A percentile compares a stretch with the other conserved stretches of the same genome.
Conservation (phyloP, 169 alveolate species). For the Plasmodium billcollinsi region DNA sequence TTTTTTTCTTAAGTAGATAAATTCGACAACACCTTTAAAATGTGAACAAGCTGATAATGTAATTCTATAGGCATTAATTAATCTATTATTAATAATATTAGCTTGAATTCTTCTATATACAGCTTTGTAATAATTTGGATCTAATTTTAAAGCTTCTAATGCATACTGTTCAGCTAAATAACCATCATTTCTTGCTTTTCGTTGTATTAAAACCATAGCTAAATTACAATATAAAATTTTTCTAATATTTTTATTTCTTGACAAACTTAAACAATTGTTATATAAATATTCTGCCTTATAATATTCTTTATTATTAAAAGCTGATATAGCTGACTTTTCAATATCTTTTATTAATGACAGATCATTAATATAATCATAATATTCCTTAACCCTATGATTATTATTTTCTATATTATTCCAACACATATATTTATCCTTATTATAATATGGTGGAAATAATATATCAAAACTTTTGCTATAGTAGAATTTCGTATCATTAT, state of each 20-base stretch:
- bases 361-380: conserved; percentile 4
- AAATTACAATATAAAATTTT: conserved; percentile 31
- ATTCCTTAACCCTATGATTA: background rate
- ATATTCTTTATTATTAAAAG: conserved; percentile 19
- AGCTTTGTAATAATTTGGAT: conserved; percentile 31
- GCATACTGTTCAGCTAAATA: conserved; percentile 37
- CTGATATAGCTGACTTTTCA: conserved; percentile 44
- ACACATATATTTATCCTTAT: background rate
- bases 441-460: conserved; percentile 29
- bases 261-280: conserved; percentile 28
- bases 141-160: conserved; percentile 37
- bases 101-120: conserved; percentile 57
- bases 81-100: conserved; percentile 20
- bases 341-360: conserved; percentile 17
- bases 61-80: conserved; percentile 34
- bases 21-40: conserved; percentile 26
- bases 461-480: conserved; percentile 14
- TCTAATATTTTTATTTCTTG: conserved; percentile 22
- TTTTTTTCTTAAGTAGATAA: conserved; percentile 32
- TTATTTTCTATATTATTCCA: background rate
- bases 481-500: conserved; percentile 14
- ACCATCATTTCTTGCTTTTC: conserved; percentile 47
- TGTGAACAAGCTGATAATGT: conserved; percentile 26
- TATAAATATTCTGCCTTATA: conserved; percentile 38
- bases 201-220: conserved; percentile 24